phyloP scores from a whole-genome alignment of 305 asterid genomes.

The Caryopteris hybrid region DNA sequence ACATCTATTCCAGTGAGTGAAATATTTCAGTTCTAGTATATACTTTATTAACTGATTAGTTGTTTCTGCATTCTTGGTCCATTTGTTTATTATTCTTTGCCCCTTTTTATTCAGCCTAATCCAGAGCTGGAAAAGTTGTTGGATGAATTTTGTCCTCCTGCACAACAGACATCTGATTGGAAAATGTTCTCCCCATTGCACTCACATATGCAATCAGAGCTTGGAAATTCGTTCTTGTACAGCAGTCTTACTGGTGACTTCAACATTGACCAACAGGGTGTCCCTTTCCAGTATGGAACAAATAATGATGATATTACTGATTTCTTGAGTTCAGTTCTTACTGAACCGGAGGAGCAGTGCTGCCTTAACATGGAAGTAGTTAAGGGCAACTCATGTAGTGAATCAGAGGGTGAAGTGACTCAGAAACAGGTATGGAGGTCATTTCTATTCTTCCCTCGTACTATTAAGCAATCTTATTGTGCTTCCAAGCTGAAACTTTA shows the following conservation, averaged over 20 bases:
- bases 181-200: conserved; percentile 75
- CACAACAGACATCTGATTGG: conserved; percentile 40
- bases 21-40: conserved; percentile 5
- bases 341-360: conserved; percentile 47
- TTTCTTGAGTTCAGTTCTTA: conserved; percentile 53
- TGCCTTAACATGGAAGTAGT: not conserved
- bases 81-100: not conserved
- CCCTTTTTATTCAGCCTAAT: conserved; percentile 41
- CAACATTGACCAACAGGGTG: conserved; percentile 17
- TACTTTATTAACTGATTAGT: not conserved
- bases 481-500: conserved; percentile 3
- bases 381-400: conserved; percentile 48
- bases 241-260: conserved; percentile 28
- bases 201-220: conserved; percentile 62
- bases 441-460: not conserved
- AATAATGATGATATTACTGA: conserved; percentile 41
- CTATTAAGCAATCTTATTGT: not conserved
- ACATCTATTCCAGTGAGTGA: conserved; percentile 49
- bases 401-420: conserved; percentile 58
- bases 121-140: conserved; percentile 55
- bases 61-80: not conserved
- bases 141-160: conserved; percentile 33
- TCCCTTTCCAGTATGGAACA: conserved; percentile 48
- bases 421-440: conserved; percentile 41
- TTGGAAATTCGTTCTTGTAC: conserved; percentile 46